A percentile compares a stretch with the other conserved stretches of the same genome.
Evolutionary conservation across 2,329 filamentous ascomycete genomes (phyloP).

Genomic region (Neofusicoccum ribis): DNA sequence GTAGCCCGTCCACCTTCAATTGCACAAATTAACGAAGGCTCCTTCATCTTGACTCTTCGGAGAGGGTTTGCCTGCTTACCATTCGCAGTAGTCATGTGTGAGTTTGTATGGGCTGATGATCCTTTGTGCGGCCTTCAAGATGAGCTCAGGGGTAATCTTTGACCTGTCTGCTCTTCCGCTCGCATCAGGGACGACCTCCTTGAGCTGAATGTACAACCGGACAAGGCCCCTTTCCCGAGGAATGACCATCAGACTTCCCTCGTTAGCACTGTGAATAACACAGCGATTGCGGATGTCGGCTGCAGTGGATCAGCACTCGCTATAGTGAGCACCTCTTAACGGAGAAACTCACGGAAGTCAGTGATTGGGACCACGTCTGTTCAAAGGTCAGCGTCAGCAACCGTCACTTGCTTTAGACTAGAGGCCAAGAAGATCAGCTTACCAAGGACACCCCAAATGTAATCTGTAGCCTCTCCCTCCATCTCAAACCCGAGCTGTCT

Average conservation of each 20-base stretch:
- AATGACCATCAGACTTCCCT: slow-evolving; percentile 65
- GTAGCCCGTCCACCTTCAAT: slow-evolving; percentile 9
- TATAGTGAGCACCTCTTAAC: not conserved
- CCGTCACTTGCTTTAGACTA: slow-evolving; percentile 23
- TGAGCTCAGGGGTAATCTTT: slow-evolving; percentile 63
- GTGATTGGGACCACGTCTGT: slow-evolving; percentile 55
- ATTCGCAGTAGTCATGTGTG: slow-evolving; percentile 63
- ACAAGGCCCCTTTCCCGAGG: slow-evolving; percentile 65
- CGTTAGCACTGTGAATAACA: slow-evolving; percentile 57
- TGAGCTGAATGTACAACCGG: slow-evolving; percentile 66
- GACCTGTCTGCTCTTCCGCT: slow-evolving; percentile 56
- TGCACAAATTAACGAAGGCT: not conserved
- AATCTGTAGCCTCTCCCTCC: slow-evolving; percentile 57
- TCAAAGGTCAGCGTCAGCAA: not conserved
- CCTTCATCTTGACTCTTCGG: too few relatives aligned
- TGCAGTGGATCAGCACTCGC: slow-evolving; percentile 22
- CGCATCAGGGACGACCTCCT: slow-evolving; percentile 45
- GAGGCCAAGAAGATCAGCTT: not conserved
- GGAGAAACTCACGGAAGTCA: slow-evolving; percentile 50
- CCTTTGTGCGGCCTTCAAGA: slow-evolving; percentile 62
- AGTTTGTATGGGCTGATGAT: slow-evolving; percentile 69
- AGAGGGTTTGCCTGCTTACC: slow-evolving; percentile 43
- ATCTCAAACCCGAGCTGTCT: slow-evolving; percentile 58
- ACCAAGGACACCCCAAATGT: slow-evolving; percentile 55
- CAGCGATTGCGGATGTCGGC: slow-evolving; percentile 60